These are phyloP conservation scores for Saposhnikovia divaricata DNA, from an alignment of 129 eudicot species.

Conservation along the genomic window DNA sequence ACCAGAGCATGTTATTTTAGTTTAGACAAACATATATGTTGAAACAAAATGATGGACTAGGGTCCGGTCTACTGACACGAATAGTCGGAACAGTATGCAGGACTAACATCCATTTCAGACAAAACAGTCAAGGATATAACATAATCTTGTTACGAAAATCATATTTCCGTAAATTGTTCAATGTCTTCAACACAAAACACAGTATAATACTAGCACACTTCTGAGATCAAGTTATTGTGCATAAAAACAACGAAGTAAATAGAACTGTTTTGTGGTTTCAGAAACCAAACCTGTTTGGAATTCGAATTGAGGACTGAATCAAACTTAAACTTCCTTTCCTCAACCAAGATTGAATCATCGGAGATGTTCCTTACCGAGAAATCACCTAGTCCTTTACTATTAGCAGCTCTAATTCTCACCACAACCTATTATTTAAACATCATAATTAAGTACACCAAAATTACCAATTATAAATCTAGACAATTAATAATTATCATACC, in stretches of 20 bases:
- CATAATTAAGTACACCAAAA: background rate
- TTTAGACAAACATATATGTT: background rate
- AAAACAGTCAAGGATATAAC: background rate
- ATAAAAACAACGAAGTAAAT: background rate
- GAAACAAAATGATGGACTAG: background rate
- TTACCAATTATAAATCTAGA: background rate
- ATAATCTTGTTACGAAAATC: background rate
- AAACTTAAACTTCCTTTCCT: conserved; percentile 51
- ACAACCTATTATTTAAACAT: conserved; percentile 46
- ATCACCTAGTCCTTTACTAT: conserved; percentile 36
- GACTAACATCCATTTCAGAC: background rate
- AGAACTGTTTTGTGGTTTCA: background rate
- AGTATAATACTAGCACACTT: background rate
- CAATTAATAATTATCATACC: background rate
- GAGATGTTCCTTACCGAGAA: conserved; percentile 53
- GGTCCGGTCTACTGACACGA: background rate
- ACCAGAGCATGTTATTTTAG: background rate
- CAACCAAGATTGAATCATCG: conserved; percentile 46
- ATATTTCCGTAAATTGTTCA: background rate
- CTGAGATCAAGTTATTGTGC: background rate
- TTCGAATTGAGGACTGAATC: conserved; percentile 70
- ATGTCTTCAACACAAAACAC: background rate
- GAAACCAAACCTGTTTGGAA: conserved; percentile 62
- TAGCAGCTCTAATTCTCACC: conserved; percentile 73
- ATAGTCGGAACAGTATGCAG: background rate